A percentile compares a stretch with the other conserved stretches of the same genome.
Conservation (phyloP, 345 rosid species). For the Lumnitzera racemosa region DNA sequence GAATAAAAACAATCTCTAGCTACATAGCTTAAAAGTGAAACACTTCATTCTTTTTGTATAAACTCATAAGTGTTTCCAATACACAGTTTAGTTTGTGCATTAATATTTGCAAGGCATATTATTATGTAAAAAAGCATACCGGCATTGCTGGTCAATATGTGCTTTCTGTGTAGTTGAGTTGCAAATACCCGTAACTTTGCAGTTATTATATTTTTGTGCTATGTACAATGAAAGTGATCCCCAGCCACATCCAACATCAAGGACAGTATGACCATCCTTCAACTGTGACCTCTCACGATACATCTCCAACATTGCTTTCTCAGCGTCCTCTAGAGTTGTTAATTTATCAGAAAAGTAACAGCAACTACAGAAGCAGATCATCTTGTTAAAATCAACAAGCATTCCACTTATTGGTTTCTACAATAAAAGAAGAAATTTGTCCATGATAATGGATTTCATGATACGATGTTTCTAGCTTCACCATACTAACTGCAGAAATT, state of each 20-base stretch:
- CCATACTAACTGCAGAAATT: background rate
- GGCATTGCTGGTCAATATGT: slow-evolving; percentile 50
- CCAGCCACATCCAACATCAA: slow-evolving; percentile 93
- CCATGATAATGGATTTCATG: too few species aligned
- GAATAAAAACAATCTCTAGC: too few species aligned
- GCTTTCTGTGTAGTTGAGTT: slow-evolving; percentile 75
- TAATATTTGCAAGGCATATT: background rate
- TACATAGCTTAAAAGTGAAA: background rate
- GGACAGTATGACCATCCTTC: slow-evolving; percentile 66
- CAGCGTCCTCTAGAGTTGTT: slow-evolving; percentile 69
- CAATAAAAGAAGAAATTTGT: background rate
- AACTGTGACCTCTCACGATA: slow-evolving; percentile 63
- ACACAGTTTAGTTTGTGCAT: background rate
- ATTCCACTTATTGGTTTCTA: background rate
- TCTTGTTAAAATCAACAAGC: background rate
- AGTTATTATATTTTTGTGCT: slow-evolving; percentile 55
- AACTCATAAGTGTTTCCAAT: background rate
- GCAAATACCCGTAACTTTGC: slow-evolving; percentile 77
- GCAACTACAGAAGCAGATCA: slow-evolving; percentile 32
- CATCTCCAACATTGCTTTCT: slow-evolving; percentile 62
- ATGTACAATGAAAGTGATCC: slow-evolving; percentile 73
- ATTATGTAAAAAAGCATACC: slow-evolving; percentile 25
- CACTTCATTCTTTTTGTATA: background rate
- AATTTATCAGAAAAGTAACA: slow-evolving; percentile 60
- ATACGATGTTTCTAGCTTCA: too few species aligned